Base-by-base conservation (phyloP, 169 alveolate species). In the Cryptosporidium sp. region DNA sequence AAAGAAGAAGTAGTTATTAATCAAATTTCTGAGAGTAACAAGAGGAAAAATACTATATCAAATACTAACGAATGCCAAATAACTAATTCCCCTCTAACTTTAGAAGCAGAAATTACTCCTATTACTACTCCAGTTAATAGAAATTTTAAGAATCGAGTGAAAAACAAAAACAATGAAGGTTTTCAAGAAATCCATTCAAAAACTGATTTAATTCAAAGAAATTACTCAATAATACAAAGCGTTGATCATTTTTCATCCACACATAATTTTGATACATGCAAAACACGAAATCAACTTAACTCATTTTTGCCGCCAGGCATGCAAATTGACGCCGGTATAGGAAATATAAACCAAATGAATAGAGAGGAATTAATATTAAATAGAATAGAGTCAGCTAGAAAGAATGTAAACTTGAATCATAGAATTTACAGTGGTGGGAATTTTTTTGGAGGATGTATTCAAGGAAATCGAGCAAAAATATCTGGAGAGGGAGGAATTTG, bases 311-410 rank as follows among this genome's bases (percentile, higher is more conserved):
- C 86, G 33, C 43, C 86, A 26, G 35, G 48, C 48, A 39, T 69
- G 65, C 62, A 69, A 26, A 59, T 31, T 52, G 35, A 26, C 37
- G 55, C 41, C 41, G 45, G 51, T 37, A 43, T 18, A 18, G 50
- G 41, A 18, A 51, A 23, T 71, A 18, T 33, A 50, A 71, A n/a
- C 41, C 51, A 55, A 33, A 29, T 73, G 10, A 73, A 73, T 73
- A 73, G 48, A 73, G 86, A 73, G 48, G 21, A 51, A 21, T 37
- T 73, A 41, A 73, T 73, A 23, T 73, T 73, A 41, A 73, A 59
- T 73, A 73, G 86, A 59, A 73, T 73, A 33, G 86, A 73, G n/a
- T 51, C 86, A 31, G 70, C 86, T 10, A 73, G 86, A 73, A 73
- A 73, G 43, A 73, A 73, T 33, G 86, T 73, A 0, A 39, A 39